Evolutionary conservation across 2,329 filamentous ascomycete species (phyloP).

Genomic region (Ophiostoma himal-ulmi): DNA sequence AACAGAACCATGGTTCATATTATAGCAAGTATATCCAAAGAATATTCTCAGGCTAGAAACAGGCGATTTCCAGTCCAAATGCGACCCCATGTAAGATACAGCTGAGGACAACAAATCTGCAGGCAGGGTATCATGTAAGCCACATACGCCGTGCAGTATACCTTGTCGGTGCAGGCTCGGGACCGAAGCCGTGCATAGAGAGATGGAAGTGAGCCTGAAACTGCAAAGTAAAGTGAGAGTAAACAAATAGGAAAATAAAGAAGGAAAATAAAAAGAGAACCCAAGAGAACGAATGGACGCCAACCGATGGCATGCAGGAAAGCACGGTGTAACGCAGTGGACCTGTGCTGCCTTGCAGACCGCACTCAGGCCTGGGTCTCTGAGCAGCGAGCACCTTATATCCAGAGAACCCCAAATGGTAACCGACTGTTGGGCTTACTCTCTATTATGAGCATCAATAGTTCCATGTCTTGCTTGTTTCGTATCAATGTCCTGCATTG

Average conservation of each 20-base stretch:
- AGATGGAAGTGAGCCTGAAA: neutral
- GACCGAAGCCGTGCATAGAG: constrained; percentile 7
- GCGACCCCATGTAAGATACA: neutral
- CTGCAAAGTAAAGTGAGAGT: neutral
- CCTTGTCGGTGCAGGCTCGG: neutral
- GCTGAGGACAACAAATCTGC: constrained; percentile 3
- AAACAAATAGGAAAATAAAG: too few species aligned
- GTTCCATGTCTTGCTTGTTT: constrained; percentile 1
- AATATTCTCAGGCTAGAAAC: neutral
- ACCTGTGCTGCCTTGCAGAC: neutral
- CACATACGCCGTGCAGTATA: neutral
- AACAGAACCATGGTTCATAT: neutral
- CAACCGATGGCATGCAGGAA: neutral
- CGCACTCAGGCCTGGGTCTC: neutral
- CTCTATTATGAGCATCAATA: neutral
- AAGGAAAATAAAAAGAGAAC: neutral
- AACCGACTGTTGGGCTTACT: neutral
- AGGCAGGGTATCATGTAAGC: neutral
- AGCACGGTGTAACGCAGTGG: neutral
- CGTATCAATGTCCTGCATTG: constrained; percentile 3
- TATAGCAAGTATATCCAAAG: neutral
- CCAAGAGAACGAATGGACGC: neutral
- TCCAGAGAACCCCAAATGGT: neutral
- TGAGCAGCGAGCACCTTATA: neutral
- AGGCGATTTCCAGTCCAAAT: neutral